Percentiles rank a stretch among this genome's conserved stretches.
Conservation (phyloP, 108 stramenopile genomes). For the Skeletonema grethae region DNA sequence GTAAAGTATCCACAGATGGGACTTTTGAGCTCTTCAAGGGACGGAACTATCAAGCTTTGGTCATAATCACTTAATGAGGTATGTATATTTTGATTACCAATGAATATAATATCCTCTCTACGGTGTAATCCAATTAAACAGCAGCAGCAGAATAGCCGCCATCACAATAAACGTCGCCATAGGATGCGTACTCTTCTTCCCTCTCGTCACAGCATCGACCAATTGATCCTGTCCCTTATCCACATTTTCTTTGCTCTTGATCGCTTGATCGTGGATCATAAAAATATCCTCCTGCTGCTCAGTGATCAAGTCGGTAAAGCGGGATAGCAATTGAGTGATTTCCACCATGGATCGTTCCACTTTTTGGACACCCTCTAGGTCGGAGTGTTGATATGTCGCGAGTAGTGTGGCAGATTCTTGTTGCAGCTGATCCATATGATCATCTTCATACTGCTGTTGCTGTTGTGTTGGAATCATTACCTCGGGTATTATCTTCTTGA, state of each 20-base stretch:
- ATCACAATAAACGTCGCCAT: constrained; percentile 74
- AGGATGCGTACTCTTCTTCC: constrained; percentile 70
- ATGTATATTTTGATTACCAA: not conserved
- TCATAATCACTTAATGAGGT: constrained; percentile 18
- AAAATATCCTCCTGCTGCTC: constrained; percentile 82
- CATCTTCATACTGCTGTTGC: constrained; percentile 31
- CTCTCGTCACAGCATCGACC: constrained; percentile 74
- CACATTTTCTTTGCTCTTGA: constrained; percentile 76
- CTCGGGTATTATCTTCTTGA: constrained; percentile 5
- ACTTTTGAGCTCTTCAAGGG: constrained; percentile 67
- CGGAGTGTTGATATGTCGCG: constrained; percentile 59
- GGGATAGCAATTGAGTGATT: constrained; percentile 78
- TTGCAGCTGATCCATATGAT: constrained; percentile 57
- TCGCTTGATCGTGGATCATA: constrained; percentile 68
- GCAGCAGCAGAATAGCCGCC: constrained; percentile 63
- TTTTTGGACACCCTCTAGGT: constrained; percentile 80
- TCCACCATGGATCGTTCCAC: constrained; percentile 81
- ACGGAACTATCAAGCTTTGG: constrained; percentile 81
- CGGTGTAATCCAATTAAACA: constrained; percentile 73
- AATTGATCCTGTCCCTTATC: constrained; percentile 79
- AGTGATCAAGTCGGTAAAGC: constrained; percentile 76
- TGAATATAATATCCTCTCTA: constrained; percentile 20
- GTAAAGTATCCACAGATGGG: constrained; percentile 62
- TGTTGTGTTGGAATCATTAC: constrained; percentile 6
- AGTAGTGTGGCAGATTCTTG: constrained; percentile 66